These are phyloP conservation scores for Globisporangium cylindrosporum DNA, from an alignment of 352 stramenopile genomes.

Conservation along the genomic window DNA sequence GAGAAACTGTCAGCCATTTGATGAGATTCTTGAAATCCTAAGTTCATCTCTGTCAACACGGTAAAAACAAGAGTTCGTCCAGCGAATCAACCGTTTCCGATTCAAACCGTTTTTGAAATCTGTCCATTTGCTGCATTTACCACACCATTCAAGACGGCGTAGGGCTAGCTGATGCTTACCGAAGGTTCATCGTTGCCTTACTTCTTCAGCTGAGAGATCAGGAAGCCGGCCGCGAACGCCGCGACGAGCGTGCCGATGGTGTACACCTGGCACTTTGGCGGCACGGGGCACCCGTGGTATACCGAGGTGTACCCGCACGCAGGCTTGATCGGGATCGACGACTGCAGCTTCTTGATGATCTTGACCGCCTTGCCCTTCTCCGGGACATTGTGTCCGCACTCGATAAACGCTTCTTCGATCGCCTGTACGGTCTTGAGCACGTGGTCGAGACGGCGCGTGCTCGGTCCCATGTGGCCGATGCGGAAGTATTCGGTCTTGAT, in stretches of 20 bases:
- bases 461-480: conserved; percentile 82
- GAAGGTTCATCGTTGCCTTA: conserved; percentile 16
- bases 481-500: conserved; percentile 87
- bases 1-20: not conserved
- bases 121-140: conserved; percentile 4
- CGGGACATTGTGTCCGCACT: conserved; percentile 64
- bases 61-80: not conserved
- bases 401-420: conserved; percentile 66
- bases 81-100: not conserved
- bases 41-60: not conserved
- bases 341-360: conserved; percentile 57
- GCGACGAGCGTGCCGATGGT: conserved; percentile 54
- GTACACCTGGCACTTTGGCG: conserved; percentile 67
- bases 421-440: conserved; percentile 69
- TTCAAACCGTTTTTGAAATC: not conserved
- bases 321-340: conserved; percentile 49
- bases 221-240: conserved; percentile 58
- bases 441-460: conserved; percentile 70
- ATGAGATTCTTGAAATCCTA: not conserved
- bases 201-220: conserved; percentile 53
- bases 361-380: conserved; percentile 51
- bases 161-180: not conserved
- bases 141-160: not conserved
- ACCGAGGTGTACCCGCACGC: conserved; percentile 34
- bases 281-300: conserved; percentile 63